A percentile compares a stretch with the other conserved stretches of the same genome.
phyloP scores from a whole-genome alignment of 1,139 yeast species.

The Debaryomycetaceae sp. region DNA sequence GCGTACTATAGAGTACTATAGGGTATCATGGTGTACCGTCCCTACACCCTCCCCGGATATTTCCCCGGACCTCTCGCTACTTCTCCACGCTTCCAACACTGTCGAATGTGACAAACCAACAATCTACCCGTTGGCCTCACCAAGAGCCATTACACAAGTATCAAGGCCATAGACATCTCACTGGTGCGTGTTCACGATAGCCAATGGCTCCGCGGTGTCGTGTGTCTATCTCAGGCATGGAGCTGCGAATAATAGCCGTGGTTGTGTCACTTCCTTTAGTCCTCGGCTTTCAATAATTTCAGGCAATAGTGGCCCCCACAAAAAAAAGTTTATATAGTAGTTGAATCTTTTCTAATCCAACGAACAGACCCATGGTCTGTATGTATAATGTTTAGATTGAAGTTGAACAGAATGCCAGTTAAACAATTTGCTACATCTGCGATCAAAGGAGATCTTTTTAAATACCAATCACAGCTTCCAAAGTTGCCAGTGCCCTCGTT shows the following conservation, averaged over 20 bases:
- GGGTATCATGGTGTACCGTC: no score
- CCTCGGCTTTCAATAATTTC: slow-evolving; percentile 3
- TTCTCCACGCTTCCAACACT: no score
- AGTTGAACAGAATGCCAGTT: slow-evolving; percentile 11
- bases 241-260: background rate
- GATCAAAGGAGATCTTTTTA: slow-evolving; percentile 65
- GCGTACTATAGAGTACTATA: no score
- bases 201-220: no score
- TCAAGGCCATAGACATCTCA: no score
- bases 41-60: no score
- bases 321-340: background rate
- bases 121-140: no score
- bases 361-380: background rate
- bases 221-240: no score
- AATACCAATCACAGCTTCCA: slow-evolving; percentile 74
- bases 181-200: no score
- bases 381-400: slow-evolving; percentile 8
- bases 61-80: no score
- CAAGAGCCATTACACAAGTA: no score
- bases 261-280: background rate
- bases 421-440: slow-evolving; percentile 31
- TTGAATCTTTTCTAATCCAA: background rate
- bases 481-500: slow-evolving; percentile 85
- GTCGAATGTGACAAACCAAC: no score
- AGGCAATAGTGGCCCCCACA: slow-evolving; percentile 1